phyloP scores from a whole-genome alignment of 805 yeast species.

The Starmerella bombicola region DNA sequence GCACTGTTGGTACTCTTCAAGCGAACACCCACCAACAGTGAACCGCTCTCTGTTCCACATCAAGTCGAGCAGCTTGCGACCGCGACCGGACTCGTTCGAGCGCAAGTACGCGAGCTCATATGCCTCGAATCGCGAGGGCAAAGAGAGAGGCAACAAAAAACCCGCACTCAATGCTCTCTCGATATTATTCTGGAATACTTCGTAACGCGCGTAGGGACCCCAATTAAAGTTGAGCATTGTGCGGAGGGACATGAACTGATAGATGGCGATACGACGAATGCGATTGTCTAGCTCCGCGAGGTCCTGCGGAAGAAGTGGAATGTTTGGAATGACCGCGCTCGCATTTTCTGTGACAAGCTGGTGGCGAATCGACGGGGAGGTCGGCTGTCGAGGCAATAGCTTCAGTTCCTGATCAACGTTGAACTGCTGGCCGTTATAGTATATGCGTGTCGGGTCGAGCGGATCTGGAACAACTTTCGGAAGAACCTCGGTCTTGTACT shows the following conservation, averaged over 20 bases:
- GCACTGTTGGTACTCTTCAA: slow-evolving; percentile 7
- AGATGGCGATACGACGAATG: slow-evolving; percentile 13
- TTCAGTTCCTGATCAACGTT: slow-evolving; percentile 4
- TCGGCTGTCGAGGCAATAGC: slow-evolving; percentile 4
- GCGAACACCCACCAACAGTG: slow-evolving; percentile 10
- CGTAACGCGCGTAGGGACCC: slow-evolving; percentile 13
- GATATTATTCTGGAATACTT: slow-evolving; percentile 6
- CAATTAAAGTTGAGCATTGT: slow-evolving; percentile 11
- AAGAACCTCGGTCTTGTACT: slow-evolving; percentile 4
- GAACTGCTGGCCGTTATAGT: slow-evolving; percentile 10
- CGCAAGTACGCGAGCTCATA: slow-evolving; percentile 14
- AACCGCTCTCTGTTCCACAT: slow-evolving; percentile 20
- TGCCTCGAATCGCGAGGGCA: slow-evolving; percentile 12
- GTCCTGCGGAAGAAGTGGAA: slow-evolving; percentile 1
- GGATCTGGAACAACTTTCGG: slow-evolving; percentile 13
- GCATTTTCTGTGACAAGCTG: slow-evolving; percentile 7
- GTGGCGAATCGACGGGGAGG: slow-evolving; percentile 1
- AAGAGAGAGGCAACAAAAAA: slow-evolving; percentile 10
- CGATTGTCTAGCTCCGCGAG: slow-evolving; percentile 7
- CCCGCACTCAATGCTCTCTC: slow-evolving; percentile 6
- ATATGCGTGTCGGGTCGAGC: slow-evolving; percentile 4
- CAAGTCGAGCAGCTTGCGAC: slow-evolving; percentile 7
- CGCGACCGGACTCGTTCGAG: slow-evolving; percentile 11
- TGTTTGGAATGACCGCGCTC: slow-evolving; percentile 1
- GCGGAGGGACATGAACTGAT: slow-evolving; percentile 16